Conservation (phyloP, 2,329 filamentous ascomycete genomes). For the Calonectria pseudoreteaudii region DNA sequence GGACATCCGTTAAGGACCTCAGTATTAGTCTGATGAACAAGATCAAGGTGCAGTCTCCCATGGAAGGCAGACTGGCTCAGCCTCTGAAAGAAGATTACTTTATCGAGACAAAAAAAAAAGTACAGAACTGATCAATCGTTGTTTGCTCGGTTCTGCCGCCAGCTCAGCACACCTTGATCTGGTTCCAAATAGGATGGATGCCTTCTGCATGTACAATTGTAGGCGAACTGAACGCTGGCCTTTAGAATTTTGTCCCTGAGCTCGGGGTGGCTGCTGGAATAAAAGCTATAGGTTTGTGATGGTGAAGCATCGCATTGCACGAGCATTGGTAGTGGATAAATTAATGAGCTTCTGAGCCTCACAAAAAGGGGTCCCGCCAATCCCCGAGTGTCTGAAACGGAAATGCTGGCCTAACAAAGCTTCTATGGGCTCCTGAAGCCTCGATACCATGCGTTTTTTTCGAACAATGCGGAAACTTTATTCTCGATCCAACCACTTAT, state of each 20-base stretch:
- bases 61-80: background rate
- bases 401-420: background rate
- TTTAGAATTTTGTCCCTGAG: background rate
- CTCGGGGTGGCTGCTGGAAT: background rate
- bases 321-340: background rate
- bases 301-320: background rate
- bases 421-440: background rate
- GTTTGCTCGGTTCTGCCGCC: background rate
- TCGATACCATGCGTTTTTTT: background rate
- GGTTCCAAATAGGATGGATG: background rate
- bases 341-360: background rate
- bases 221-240: background rate
- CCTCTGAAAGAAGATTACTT: background rate
- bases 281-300: background rate
- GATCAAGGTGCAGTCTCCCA: background rate
- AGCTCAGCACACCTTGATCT: background rate
- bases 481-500: background rate
- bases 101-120: background rate
- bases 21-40: background rate
- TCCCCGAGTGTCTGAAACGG: background rate
- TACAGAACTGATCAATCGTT: background rate
- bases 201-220: background rate
- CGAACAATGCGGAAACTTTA: background rate
- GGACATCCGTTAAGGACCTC: no score
- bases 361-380: background rate